Evolutionary conservation across 768 basidiomycete genomes (phyloP).

Genomic region (Naganishia onofrii): DNA sequence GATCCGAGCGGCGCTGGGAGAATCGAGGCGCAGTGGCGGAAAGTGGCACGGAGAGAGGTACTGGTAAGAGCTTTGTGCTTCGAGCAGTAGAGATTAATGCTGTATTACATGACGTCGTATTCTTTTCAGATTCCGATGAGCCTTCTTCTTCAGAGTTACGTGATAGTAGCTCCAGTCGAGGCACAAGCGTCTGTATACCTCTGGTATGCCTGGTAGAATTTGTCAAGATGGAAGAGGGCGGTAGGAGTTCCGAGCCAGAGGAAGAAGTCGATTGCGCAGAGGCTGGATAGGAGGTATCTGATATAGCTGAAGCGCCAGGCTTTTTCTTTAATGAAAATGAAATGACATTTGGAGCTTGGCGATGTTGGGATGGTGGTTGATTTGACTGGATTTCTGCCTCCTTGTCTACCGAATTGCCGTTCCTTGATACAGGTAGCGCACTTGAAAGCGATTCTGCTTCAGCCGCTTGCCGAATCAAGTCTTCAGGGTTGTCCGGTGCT

Average conservation of each 20-base stretch:
- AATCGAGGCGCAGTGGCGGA: not conserved
- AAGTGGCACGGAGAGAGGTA: constrained; percentile 26
- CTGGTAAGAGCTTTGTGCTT: constrained; percentile 31
- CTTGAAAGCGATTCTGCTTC: constrained; percentile 21
- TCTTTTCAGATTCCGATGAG: constrained; percentile 17
- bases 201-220: constrained; percentile 8
- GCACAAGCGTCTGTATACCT: not conserved
- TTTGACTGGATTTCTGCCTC: no score
- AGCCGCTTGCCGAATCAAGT: constrained; percentile 30
- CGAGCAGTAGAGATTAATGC: not conserved
- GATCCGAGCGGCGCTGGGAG: constrained; percentile 9
- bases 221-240: constrained; percentile 24
- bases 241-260: not conserved
- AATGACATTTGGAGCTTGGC: not conserved
- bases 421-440: not conserved
- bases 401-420: not conserved
- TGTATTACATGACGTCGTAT: not conserved
- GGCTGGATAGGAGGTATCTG: constrained; percentile 33
- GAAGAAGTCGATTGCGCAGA: not conserved
- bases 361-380: not conserved
- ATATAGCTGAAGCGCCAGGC: constrained; percentile 23
- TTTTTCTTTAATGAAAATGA: constrained; percentile 29
- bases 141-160: constrained; percentile 6
- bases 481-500: constrained; percentile 36
- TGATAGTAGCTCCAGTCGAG: not conserved